phyloP scores from a whole-genome alignment of 192 early-diverging fungal genomes.

The Entomortierella lignicola region DNA sequence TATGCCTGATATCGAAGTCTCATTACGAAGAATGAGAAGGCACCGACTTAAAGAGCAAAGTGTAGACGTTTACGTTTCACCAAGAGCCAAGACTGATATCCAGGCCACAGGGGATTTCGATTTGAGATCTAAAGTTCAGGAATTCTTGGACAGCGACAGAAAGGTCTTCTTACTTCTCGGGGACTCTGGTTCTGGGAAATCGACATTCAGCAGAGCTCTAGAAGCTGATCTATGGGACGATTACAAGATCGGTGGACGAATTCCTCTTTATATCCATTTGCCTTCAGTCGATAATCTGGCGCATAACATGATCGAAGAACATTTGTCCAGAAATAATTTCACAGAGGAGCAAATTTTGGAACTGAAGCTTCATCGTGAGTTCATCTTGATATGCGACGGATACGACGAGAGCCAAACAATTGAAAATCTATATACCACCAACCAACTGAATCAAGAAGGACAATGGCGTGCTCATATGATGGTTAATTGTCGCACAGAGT shows the following conservation, averaged over 20 bases:
- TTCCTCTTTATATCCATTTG: constrained; percentile 9
- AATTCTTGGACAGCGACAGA: constrained; percentile 2
- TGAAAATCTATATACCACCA: not conserved
- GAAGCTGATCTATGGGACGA: constrained; percentile 3
- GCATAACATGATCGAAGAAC: constrained; percentile 8
- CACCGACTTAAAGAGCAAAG: not conserved
- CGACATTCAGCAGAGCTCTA: constrained; percentile 15
- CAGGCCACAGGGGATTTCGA: not conserved
- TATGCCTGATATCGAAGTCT: not conserved
- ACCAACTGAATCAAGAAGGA: not conserved
- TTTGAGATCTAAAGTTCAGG: not conserved
- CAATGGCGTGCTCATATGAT: constrained; percentile 4
- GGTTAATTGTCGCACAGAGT: constrained; percentile 3
- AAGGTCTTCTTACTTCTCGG: constrained; percentile 9
- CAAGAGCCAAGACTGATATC: not conserved
- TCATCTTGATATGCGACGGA: constrained; percentile 1
- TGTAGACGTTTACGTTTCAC: not conserved
- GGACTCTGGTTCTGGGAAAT: constrained; percentile 20
- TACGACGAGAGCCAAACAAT: constrained; percentile 7
- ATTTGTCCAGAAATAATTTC: not conserved
- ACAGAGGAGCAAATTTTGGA: not conserved
- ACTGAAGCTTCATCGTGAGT: not conserved
- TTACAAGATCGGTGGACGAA: not conserved
- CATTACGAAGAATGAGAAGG: not conserved
- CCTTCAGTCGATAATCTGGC: not conserved